Conservation (phyloP, 176 grass and related monocot species). For the Saccharum officinarum region DNA sequence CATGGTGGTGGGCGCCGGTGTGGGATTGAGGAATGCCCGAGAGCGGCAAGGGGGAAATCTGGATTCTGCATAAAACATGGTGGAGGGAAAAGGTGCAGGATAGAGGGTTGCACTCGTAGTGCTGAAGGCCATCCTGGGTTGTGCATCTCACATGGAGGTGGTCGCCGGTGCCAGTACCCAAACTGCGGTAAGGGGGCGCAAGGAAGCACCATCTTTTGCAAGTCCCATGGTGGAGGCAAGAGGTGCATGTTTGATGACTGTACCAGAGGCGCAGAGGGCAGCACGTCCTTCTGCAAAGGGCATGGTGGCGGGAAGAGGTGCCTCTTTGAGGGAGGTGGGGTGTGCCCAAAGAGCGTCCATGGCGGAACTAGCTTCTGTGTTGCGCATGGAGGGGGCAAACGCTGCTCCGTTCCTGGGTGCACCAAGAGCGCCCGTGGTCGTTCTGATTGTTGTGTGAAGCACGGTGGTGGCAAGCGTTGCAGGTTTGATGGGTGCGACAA, state of each 20-base stretch:
- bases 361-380: constrained; percentile 83
- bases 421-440: constrained; percentile 83
- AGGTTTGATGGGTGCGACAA: constrained; percentile 62
- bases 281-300: constrained; percentile 73
- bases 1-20: constrained; percentile 77
- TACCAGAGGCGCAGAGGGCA: constrained; percentile 83
- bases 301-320: constrained; percentile 88
- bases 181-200: constrained; percentile 75
- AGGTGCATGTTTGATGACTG: constrained; percentile 78
- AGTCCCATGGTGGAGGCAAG: constrained; percentile 87
- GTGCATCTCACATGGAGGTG: constrained; percentile 89
- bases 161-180: constrained; percentile 69
- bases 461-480: constrained; percentile 86
- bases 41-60: constrained; percentile 74
- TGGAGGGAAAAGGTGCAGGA: constrained; percentile 80
- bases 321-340: constrained; percentile 70
- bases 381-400: constrained; percentile 81
- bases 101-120: constrained; percentile 66
- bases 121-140: constrained; percentile 75
- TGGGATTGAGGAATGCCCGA: constrained; percentile 43
- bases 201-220: constrained; percentile 86
- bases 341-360: constrained; percentile 84
- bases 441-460: constrained; percentile 76
- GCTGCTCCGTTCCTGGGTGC: constrained; percentile 55
- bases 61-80: constrained; percentile 84